Evolutionary conservation across 2,329 filamentous ascomycete species (phyloP).

Genomic region (Colletotrichum echinochloae): DNA sequence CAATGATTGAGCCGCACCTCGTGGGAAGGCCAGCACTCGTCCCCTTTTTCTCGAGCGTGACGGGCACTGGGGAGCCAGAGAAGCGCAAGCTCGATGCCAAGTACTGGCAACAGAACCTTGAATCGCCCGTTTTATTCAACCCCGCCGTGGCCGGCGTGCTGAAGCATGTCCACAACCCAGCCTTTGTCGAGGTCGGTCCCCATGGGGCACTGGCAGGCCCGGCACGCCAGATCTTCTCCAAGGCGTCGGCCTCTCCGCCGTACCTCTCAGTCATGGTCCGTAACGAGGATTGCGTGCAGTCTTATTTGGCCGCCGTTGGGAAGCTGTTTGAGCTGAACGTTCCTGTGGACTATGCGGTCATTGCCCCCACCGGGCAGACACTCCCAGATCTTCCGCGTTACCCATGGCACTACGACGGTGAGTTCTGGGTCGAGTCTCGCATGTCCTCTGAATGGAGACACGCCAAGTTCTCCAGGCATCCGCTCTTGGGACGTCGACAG

Average conservation of each 20-base stretch:
- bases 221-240: constrained; percentile 48
- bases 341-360: constrained; percentile 42
- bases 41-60: constrained; percentile 3
- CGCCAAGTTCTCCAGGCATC: constrained; percentile 44
- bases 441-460: constrained; percentile 39
- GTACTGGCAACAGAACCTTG: constrained; percentile 39
- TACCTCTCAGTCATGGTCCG: too few species aligned
- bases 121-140: constrained; percentile 35
- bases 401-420: constrained; percentile 43
- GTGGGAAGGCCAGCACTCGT: neutral
- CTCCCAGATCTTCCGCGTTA: constrained; percentile 44
- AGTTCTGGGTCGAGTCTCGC: constrained; percentile 40
- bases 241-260: constrained; percentile 54
- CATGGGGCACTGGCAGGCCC: constrained; percentile 35
- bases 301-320: too few species aligned
- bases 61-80: neutral
- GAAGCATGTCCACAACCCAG: constrained; percentile 44
- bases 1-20: neutral
- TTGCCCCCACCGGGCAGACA: constrained; percentile 41
- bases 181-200: constrained; percentile 36
- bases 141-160: constrained; percentile 32
- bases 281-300: too few species aligned
- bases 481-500: constrained; percentile 49
- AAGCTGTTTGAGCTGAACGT: too few species aligned
- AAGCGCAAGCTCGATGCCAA: neutral